These are phyloP conservation scores for Claviceps africana DNA, from an alignment of 2,329 filamentous ascomycete species.

Conservation along the genomic window DNA sequence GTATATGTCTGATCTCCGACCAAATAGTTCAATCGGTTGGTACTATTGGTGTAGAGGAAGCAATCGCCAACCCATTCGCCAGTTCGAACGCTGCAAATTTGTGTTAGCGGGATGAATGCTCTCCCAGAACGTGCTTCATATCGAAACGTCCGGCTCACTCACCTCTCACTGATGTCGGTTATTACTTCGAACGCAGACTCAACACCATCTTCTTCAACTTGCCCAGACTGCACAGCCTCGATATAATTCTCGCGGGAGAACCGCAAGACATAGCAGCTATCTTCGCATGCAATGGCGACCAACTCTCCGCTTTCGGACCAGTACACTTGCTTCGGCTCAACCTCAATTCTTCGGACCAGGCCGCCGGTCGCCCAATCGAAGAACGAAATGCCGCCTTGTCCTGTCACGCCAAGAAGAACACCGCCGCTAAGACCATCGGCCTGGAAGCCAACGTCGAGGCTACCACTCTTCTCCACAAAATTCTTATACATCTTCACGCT, in stretches of 20 bases:
- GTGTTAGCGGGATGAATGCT: neutral
- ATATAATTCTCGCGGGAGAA: conserved; percentile 84
- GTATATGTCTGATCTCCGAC: conserved; percentile 97
- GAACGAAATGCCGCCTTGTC: conserved; percentile 86
- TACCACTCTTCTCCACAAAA: conserved; percentile 81
- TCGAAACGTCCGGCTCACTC: conserved; percentile 12
- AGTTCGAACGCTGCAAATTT: conserved; percentile 59
- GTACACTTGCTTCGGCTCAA: conserved; percentile 63
- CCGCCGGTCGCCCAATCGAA: conserved; percentile 91
- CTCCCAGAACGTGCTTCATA: neutral
- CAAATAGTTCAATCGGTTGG: conserved; percentile 92
- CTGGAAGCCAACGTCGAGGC: conserved; percentile 87
- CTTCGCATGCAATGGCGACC: conserved; percentile 83
- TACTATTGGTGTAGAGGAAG: conserved; percentile 96
- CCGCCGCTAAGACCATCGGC: conserved; percentile 85
- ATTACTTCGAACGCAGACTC: conserved; percentile 94
- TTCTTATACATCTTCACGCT: conserved; percentile 97
- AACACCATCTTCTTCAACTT: conserved; percentile 80
- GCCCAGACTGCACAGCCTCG: conserved; percentile 65
- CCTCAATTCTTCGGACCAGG: conserved; percentile 83
- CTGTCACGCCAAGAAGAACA: conserved; percentile 82
- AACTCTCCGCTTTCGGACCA: conserved; percentile 97
- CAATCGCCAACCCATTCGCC: conserved; percentile 98
- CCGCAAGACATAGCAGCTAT: conserved; percentile 85
- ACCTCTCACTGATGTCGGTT: conserved; percentile 86